Percentiles rank a stretch among this genome's conserved stretches.
phyloP scores from a whole-genome alignment of 1,284 basidiomycete species.

The Boletus smithii region DNA sequence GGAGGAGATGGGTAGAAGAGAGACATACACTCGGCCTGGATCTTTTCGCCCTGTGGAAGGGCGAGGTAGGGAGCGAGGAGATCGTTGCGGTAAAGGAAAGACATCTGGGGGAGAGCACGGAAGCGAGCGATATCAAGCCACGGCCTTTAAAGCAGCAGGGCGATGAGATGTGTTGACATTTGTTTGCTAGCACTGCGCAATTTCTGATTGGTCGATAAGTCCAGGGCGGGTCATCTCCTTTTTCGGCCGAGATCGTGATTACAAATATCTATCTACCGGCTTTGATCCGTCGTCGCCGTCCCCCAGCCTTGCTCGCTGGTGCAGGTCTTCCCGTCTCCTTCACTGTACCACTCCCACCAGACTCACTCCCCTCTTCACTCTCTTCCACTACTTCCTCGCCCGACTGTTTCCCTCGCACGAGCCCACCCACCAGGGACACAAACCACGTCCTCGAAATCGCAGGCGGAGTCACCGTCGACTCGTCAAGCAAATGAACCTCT shows the following conservation, averaged over 20 bases:
- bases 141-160: constrained; percentile 23
- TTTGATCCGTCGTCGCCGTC: constrained; percentile 58
- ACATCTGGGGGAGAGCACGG: constrained; percentile 19
- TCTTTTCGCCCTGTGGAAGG: constrained; percentile 79
- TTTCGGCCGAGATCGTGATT: no score
- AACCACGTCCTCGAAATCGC: constrained; percentile 54
- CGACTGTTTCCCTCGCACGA: constrained; percentile 23
- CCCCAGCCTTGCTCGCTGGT: constrained; percentile 50
- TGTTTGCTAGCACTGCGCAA: constrained; percentile 18
- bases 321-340: constrained; percentile 31
- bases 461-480: constrained; percentile 45
- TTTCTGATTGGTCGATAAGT: constrained; percentile 35
- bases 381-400: constrained; percentile 1
- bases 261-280: no score
- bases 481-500: constrained; percentile 53
- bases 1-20: constrained; percentile 15
- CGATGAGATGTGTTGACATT: constrained; percentile 20
- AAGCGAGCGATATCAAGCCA: not conserved
- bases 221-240: not conserved
- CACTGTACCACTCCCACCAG: constrained; percentile 32
- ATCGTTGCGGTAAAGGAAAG: constrained; percentile 63
- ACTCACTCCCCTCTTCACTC: constrained; percentile 26
- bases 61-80: constrained; percentile 85
- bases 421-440: constrained; percentile 36
- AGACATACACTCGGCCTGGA: constrained; percentile 88